Percentiles rank a stretch among this genome's conserved stretches.
These are phyloP conservation scores for Eimeria falciformis DNA, from an alignment of 169 alveolate genomes.

Conservation along the genomic window DNA sequence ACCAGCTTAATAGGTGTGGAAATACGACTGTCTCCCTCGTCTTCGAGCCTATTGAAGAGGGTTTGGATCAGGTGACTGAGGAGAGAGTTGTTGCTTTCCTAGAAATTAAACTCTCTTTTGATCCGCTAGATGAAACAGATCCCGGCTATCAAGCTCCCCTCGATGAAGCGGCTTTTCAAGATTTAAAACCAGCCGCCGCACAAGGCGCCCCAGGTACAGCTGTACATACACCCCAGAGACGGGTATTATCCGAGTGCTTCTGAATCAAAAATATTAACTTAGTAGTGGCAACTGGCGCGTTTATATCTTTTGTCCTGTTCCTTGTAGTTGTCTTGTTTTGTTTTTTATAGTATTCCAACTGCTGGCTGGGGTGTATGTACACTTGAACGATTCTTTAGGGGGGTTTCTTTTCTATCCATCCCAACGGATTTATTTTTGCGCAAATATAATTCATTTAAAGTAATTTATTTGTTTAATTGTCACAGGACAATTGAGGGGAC, in stretches of 20 bases:
- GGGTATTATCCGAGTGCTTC: background rate
- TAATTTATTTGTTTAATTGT: conserved; percentile 1
- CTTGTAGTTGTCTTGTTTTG: background rate
- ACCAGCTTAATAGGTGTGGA: conserved; percentile 87
- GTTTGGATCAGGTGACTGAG: conserved; percentile 85
- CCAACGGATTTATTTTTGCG: background rate
- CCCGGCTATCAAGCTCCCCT: conserved; percentile 89
- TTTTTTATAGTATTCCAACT: background rate
- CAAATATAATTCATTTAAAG: too few relatives aligned
- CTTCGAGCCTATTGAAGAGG: conserved; percentile 89
- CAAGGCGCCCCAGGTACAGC: background rate
- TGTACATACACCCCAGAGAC: background rate
- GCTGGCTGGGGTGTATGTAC: too few relatives aligned
- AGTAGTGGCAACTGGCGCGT: too few relatives aligned
- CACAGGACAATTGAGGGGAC: conserved; percentile 80
- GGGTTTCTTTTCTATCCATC: background rate
- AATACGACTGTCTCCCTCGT: conserved; percentile 85
- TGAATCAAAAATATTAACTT: background rate
- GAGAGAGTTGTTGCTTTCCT: conserved; percentile 85
- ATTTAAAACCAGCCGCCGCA: conserved; percentile 54
- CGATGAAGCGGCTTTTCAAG: conserved; percentile 85
- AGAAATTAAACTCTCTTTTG: conserved; percentile 84
- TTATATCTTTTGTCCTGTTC: background rate
- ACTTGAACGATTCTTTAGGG: background rate
- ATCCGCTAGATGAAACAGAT: conserved; percentile 80